These are phyloP conservation scores for Carex cristatella DNA, from an alignment of 176 grass and related monocot genomes.

Conservation along the genomic window DNA sequence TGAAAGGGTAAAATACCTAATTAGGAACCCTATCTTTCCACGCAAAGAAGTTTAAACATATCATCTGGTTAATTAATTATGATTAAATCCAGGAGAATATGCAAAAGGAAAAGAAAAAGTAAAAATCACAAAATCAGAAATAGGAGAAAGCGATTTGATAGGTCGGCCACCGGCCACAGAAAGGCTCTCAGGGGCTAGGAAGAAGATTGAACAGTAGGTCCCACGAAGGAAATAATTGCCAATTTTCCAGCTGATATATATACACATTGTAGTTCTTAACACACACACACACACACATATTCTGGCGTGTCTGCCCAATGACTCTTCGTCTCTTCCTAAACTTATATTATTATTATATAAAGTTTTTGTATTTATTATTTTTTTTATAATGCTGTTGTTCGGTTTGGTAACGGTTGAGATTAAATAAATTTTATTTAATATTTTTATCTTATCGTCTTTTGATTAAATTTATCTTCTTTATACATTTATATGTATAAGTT, in stretches of 20 bases:
- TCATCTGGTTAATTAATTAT: background rate
- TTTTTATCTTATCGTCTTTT: no score
- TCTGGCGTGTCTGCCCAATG: background rate
- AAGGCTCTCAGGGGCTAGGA: background rate
- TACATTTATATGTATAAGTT: no score
- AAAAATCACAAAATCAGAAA: background rate
- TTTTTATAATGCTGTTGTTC: no score
- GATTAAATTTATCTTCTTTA: no score
- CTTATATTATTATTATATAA: background rate
- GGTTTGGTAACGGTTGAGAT: no score
- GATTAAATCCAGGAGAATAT: background rate
- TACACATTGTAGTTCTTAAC: background rate
- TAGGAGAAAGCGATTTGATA: background rate
- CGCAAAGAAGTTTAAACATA: background rate
- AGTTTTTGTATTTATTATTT: no score
- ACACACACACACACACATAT: background rate
- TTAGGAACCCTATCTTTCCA: background rate
- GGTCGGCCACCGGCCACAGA: constrained; percentile 19
- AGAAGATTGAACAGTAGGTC: background rate
- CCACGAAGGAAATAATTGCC: background rate
- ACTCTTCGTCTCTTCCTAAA: background rate
- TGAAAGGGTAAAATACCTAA: background rate
- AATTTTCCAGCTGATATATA: background rate
- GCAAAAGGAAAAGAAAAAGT: background rate
- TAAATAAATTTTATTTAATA: no score